Conservation (phyloP, 768 basidiomycete species). For the Tylopilus intermedius region DNA sequence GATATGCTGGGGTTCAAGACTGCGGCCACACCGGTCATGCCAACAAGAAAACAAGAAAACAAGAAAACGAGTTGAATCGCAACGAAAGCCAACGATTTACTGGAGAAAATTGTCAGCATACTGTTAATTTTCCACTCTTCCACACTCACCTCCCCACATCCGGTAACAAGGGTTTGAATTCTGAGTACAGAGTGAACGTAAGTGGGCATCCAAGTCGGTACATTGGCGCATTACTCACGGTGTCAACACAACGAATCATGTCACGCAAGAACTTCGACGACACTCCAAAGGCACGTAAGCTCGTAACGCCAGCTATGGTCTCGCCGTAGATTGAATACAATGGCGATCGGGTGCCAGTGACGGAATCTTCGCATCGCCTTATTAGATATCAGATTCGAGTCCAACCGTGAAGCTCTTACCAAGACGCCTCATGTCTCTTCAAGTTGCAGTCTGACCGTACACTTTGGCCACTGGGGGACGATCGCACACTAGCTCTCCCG, state of each 20-base stretch:
- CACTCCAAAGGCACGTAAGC: constrained; percentile 81
- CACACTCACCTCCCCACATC: constrained; percentile 78
- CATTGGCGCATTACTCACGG: constrained; percentile 41
- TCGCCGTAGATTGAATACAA: constrained; percentile 45
- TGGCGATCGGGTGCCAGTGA: constrained; percentile 45
- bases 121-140: not conserved
- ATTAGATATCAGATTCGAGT: not conserved
- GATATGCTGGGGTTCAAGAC: constrained; percentile 66
- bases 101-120: constrained; percentile 25
- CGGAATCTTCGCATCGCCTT: constrained; percentile 34
- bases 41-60: constrained; percentile 65
- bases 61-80: constrained; percentile 87
- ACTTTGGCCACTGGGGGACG: constrained; percentile 35
- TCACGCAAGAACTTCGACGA: constrained; percentile 81
- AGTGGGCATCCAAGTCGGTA: not conserved
- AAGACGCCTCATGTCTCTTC: constrained; percentile 75
- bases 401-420: constrained; percentile 37
- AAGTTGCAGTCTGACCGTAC: constrained; percentile 85
- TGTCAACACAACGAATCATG: constrained; percentile 79
- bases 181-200: constrained; percentile 23
- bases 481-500: constrained; percentile 65
- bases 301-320: constrained; percentile 47
- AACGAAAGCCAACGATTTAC: constrained; percentile 89
- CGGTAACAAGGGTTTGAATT: constrained; percentile 77
- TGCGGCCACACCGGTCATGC: constrained; percentile 63